A percentile compares a stretch with the other conserved stretches of the same genome.
Evolutionary conservation across 805 yeast species (phyloP).

Genomic region (Danielia oregonensis): DNA sequence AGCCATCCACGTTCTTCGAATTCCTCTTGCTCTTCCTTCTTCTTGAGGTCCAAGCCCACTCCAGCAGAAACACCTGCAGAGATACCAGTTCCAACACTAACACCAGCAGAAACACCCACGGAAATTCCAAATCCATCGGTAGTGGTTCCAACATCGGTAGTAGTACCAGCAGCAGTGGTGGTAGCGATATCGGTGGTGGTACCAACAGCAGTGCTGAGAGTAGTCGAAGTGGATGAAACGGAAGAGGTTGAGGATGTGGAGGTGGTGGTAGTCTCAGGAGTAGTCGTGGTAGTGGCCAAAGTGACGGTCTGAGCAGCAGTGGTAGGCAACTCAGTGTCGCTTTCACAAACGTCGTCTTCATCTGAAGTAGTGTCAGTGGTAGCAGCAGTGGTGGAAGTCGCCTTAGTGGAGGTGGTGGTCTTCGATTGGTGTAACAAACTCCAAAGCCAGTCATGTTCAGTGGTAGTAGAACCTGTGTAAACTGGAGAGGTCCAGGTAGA

Average conservation of each 20-base stretch:
- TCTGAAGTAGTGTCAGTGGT: background rate
- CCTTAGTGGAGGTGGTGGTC: too few species aligned
- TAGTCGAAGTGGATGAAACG: background rate
- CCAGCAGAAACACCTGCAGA: slow-evolving; percentile 1
- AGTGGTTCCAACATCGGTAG: slow-evolving; percentile 1
- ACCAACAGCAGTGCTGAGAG: too few species aligned
- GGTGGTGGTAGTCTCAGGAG: background rate
- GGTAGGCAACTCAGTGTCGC: too few species aligned
- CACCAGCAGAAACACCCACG: slow-evolving; percentile 1
- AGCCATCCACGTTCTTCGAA: too few species aligned
- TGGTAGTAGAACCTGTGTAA: background rate
- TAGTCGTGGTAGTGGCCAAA: too few species aligned
- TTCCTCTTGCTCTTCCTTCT: too few species aligned
- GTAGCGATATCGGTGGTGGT: too few species aligned
- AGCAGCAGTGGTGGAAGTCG: background rate
- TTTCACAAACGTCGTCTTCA: background rate
- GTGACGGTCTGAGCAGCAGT: too few species aligned
- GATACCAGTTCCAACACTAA: background rate
- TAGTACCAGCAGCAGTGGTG: too few species aligned
- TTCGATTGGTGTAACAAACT: too few species aligned
- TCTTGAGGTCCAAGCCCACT: too few species aligned
- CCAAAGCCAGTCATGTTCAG: too few species aligned
- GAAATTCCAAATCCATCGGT: background rate
- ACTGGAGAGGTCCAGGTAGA: background rate
- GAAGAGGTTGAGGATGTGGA: background rate